phyloP scores from a whole-genome alignment of 768 basidiomycete genomes.

The Leccinum rimulosum region DNA sequence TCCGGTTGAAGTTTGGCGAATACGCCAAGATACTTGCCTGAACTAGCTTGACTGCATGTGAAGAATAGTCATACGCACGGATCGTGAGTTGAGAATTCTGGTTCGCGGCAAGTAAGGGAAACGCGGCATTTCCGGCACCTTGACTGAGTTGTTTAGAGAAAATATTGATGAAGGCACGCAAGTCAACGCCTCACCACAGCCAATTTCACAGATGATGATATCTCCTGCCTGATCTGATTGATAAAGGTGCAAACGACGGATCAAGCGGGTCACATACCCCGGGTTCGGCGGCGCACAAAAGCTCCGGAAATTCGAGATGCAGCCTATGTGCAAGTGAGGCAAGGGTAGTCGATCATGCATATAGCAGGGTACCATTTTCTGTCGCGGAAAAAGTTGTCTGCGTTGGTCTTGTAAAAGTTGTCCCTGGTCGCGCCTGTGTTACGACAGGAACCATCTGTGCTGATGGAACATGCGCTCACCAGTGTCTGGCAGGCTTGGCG shows the following conservation, averaged over 20 bases:
- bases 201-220: constrained; percentile 78
- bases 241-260: neutral
- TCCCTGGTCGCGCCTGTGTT: constrained; percentile 59
- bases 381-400: constrained; percentile 90
- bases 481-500: constrained; percentile 68
- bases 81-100: constrained; percentile 73
- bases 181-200: constrained; percentile 64
- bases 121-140: constrained; percentile 96
- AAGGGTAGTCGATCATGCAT: neutral
- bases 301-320: constrained; percentile 91
- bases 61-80: constrained; percentile 88
- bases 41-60: constrained; percentile 85
- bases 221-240: constrained; percentile 65
- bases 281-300: constrained; percentile 63
- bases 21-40: constrained; percentile 49
- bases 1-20: neutral
- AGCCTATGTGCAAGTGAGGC: constrained; percentile 49
- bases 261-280: constrained; percentile 44
- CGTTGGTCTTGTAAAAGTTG: constrained; percentile 85
- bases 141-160: constrained; percentile 8
- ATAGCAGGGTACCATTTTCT: constrained; percentile 66
- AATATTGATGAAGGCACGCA: neutral
- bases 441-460: constrained; percentile 26
- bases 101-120: constrained; percentile 83
- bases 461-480: constrained; percentile 43